Evolutionary conservation across 2,329 filamentous ascomycete species (phyloP), one percentile per base, ranked within the genome.

Genomic region (Allantophomopsis cytisporea): DNA sequence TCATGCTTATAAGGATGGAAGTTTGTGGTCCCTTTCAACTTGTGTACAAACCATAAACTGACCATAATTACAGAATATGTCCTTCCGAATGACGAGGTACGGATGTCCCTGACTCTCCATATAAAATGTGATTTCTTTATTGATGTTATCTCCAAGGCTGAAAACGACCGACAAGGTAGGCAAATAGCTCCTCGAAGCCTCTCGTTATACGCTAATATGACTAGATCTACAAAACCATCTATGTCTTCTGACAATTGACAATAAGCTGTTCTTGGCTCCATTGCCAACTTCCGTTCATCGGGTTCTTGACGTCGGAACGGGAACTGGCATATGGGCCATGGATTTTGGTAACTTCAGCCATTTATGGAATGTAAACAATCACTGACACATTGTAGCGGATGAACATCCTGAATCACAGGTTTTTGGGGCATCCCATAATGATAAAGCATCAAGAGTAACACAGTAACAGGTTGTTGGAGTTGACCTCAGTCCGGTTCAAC

Each of bases 321-420:
- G 60, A 12, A 59, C 56, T 4, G 61, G 61, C 2, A 56, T 59
- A 20, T 62, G 60, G 60, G 54, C 58, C 8, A 58, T 63, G 8
- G 53, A 44, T 30, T 34, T 43, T 37, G 21, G 38, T 28, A 16
- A 18, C 8, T 14, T 16, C 14, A 15, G 5, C 32, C 16, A 5
- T 14, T 34, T 14, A 28, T 12, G 23, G 11, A 28, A 28, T 28
- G 3, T 3, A 12, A 8, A 28, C 11, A 28, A 3, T 18, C 18
- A 13, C 16, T 13, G 8, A 28, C 10, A 10, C 23, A 8, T 28
- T 12, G 8, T 16, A 39, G 44, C 44, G 13, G 35, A 41, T 18
- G 40, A 49, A 13, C 49, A 51, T 21, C 51, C 56, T 4, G 41
- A 48, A n/a, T 38, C 47, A n/a, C 18, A 18, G 31, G 32, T 39